Conservation (phyloP, 495 filamentous ascomycete species). For the Talaromyces nanjingensis region DNA sequence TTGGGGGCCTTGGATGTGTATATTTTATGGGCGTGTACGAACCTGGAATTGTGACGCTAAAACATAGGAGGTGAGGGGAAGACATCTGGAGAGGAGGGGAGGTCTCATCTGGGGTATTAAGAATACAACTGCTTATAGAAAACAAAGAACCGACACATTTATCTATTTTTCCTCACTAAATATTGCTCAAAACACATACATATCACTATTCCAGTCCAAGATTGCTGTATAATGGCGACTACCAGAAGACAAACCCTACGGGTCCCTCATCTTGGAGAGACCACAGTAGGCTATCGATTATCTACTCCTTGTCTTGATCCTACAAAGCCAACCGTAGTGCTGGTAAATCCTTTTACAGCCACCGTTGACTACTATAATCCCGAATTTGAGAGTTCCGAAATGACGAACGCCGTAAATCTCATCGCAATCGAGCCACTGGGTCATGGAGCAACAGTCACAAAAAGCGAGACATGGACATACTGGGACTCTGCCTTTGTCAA, state of each 20-base stretch:
- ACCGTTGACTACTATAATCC: constrained; percentile 22
- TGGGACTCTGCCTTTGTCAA: constrained; percentile 48
- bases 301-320: constrained; percentile 22
- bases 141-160: no score
- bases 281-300: constrained; percentile 27
- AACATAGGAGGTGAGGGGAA: no score
- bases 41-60: no score
- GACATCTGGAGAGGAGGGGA: no score
- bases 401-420: constrained; percentile 33
- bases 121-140: no score
- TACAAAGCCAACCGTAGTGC: constrained; percentile 29
- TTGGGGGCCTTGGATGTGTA: neutral
- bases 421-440: constrained; percentile 45
- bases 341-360: constrained; percentile 32
- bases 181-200: no score
- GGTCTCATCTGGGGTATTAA: no score
- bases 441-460: constrained; percentile 40
- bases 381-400: constrained; percentile 21
- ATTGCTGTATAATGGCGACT: neutral
- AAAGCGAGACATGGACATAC: constrained; percentile 39
- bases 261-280: constrained; percentile 33
- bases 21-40: no score
- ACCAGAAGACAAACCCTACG: constrained; percentile 14
- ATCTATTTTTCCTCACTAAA: no score
- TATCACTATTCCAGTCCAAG: neutral